These are phyloP conservation scores for Camellia oleifera DNA, from an alignment of 179 eudicot genomes.

Conservation along the genomic window DNA sequence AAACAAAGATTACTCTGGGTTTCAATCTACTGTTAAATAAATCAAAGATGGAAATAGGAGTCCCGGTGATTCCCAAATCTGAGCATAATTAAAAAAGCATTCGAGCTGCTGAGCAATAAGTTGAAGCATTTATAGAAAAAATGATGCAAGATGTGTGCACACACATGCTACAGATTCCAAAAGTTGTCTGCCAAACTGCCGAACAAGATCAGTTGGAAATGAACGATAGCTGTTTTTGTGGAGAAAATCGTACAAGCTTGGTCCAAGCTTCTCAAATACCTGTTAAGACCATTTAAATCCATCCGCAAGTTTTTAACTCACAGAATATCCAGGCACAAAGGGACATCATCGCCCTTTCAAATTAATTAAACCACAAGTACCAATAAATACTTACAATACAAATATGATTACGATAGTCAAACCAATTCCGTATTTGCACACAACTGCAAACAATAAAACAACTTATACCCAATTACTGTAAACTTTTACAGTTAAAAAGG, in stretches of 20 bases:
- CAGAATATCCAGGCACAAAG: constrained; percentile 32
- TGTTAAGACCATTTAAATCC: constrained; percentile 54
- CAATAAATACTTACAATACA: constrained; percentile 60
- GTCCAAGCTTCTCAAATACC: constrained; percentile 89
- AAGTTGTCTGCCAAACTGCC: constrained; percentile 79
- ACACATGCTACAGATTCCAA: constrained; percentile 86
- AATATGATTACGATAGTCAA: constrained; percentile 73
- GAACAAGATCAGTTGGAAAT: constrained; percentile 80
- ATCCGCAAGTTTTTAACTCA: constrained; percentile 43
- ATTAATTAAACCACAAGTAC: constrained; percentile 29
- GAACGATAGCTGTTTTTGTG: constrained; percentile 77
- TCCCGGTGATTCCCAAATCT: not conserved
- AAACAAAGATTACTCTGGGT: not conserved
- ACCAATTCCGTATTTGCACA: constrained; percentile 80
- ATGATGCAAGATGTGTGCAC: constrained; percentile 37
- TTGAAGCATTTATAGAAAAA: not conserved
- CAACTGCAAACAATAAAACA: constrained; percentile 57
- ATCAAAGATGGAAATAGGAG: constrained; percentile 7
- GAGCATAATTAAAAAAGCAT: not conserved
- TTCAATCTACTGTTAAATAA: not conserved
- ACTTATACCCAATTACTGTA: constrained; percentile 34
- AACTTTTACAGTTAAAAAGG: constrained; percentile 10
- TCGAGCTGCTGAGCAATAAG: no score
- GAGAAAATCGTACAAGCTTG: constrained; percentile 81
- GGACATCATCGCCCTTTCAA: constrained; percentile 23